Evolutionary conservation across 2,329 filamentous ascomycete genomes (phyloP), one percentile per base, ranked within the genome.

Genomic region (Fusarium fracticaudum): DNA sequence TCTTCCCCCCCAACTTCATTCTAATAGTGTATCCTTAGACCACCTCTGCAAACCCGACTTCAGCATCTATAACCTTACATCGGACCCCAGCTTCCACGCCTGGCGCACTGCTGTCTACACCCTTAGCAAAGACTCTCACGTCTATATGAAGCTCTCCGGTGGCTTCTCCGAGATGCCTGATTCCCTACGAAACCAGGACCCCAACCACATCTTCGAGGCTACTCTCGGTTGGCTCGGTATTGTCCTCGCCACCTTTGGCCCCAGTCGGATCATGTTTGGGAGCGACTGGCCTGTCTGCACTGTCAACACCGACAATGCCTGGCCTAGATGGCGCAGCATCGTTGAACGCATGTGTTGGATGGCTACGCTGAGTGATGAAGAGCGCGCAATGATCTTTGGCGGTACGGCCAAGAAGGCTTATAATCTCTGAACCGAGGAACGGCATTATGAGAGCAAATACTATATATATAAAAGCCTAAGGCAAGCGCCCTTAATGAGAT

Each of bases 231-330:
- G 94, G 92, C 88, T 94, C 5, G 89, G 91, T 69, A 89, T 92
- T 60, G 84, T 95, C 2, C 89, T 97, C 60, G 88, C 91, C 35
- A 88, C 88, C 3, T 98, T 98, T 79, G 91, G 93, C 4, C 84
- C 92, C 1, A 80, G 85, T 29, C 88, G 94, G 72, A 88, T 96
- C 80, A 95, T 98, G 92, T 98, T 96, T 82, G 95, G 92, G 31
- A 95, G 93, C 73, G 95, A 98, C 82, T 98, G 96, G 96, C 95
- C 96, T 5, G 92, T 98, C 2, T 97, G 94, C 83, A 95, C 94
- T 71, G 84, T 94, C 33, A 77, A 81, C 74, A 86, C 86, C 47
- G 84, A 87, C 54, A 83, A 85, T 29, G 91, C 93, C 38, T 98
- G 95, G 94, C 84, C 85, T 41, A 89, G 92, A 76, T 98, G 95